A percentile compares a stretch with the other conserved stretches of the same genome.
These are phyloP conservation scores for Cyphellophora attinorum DNA, from an alignment of 2,329 filamentous ascomycete genomes.

Conservation along the genomic window DNA sequence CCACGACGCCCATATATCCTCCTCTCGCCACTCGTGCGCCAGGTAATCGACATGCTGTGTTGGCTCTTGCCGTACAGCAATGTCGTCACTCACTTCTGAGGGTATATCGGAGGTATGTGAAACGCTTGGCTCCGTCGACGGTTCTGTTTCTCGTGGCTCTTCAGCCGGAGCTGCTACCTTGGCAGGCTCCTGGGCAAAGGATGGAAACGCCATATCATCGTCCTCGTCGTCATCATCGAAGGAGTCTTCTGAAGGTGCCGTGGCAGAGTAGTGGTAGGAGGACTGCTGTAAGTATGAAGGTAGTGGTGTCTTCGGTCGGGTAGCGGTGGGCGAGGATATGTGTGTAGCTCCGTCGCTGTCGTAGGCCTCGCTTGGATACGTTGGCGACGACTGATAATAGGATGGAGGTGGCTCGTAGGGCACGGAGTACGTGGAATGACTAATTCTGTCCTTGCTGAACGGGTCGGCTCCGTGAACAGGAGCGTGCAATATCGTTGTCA, in stretches of 20 bases:
- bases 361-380: constrained; percentile 10
- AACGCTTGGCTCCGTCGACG: too few species aligned
- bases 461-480: constrained; percentile 23
- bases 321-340: constrained; percentile 29
- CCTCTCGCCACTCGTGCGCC: constrained; percentile 85
- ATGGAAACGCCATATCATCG: constrained; percentile 33
- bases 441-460: constrained; percentile 23
- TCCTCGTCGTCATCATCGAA: constrained; percentile 17
- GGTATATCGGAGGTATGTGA: not conserved
- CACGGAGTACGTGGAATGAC: constrained; percentile 17
- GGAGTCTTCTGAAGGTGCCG: constrained; percentile 18
- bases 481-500: constrained; percentile 27
- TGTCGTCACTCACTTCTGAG: constrained; percentile 56
- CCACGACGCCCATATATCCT: constrained; percentile 98
- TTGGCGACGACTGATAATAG: constrained; percentile 7
- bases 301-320: too few species aligned
- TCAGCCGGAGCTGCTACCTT: too few species aligned
- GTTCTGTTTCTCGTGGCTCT: too few species aligned
- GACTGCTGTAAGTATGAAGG: too few species aligned
- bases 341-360: constrained; percentile 22
- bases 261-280: constrained; percentile 20
- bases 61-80: constrained; percentile 61
- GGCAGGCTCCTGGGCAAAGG: too few species aligned
- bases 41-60: constrained; percentile 92
- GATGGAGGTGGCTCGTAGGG: constrained; percentile 10